Base-by-base conservation (phyloP, 1,139 yeast species). In the Kodamaea alishanica region DNA sequence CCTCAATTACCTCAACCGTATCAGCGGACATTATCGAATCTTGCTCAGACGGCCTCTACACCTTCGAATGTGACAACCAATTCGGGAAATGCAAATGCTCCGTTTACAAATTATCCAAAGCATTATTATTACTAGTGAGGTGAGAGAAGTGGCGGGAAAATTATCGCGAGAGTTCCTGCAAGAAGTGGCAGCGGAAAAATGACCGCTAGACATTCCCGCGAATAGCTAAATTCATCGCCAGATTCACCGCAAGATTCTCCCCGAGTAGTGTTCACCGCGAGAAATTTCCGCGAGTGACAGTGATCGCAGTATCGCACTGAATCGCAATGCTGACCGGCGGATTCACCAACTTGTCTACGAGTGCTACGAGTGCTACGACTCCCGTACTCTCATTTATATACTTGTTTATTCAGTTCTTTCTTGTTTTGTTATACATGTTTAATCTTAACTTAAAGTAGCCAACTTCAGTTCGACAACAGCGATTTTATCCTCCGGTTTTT, bases 401-500 rank as follows among this genome's bases (percentile, higher is more conserved):
- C 20, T 15, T 15, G 20, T 15, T 15, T 15, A 15, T 15, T 15
- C 20, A 15, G 20, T 15, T 15, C 20, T 15, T 15, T 15, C 20
- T 15, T 15, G 20, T 15, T 15, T 15, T 15, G 20, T 15, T 15
- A 15, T 15, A 15, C 20, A 15, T 4, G 20, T 15, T 15, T 15
- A 15, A 15, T 15, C 20, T 15, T 15, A 4, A 15, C 20, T 15
- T 15, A 15, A 15, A 15, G 4, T 15, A 15, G 20, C 20, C 46
- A 80, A 61, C 56, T 80, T 81, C 37, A 63, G 60, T 44, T 77
- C 72, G 25, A 84, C 90, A 30, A 75, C 68, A 47, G 73, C 73
- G 33, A 84, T 69, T 54, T 84, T 84, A 46, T 83, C 90, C 44
- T 71, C 72, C 0, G 88, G 85, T 8, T 75, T 67, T 55, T 84